Evolutionary conservation across 2,329 filamentous ascomycete species (phyloP).

Genomic region (Ceratocystis eucalypticola): DNA sequence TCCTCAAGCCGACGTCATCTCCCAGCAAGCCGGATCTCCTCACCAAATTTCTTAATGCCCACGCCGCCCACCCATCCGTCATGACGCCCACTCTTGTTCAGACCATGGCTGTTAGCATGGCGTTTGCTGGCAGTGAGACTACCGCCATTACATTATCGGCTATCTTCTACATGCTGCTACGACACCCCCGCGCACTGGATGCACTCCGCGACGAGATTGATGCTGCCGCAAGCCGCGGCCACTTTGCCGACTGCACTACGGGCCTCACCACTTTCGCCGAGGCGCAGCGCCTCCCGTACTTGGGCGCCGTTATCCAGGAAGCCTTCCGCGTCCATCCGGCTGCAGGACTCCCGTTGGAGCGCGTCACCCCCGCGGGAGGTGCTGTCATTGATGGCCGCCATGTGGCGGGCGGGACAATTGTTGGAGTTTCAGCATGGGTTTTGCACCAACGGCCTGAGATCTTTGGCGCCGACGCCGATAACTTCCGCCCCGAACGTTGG

Average conservation of each 20-base stretch:
- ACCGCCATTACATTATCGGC: constrained; percentile 60
- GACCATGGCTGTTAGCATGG: constrained; percentile 59
- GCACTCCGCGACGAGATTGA: constrained; percentile 51
- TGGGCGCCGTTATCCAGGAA: constrained; percentile 68
- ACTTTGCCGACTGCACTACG: constrained; percentile 37
- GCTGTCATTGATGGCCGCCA: constrained; percentile 46
- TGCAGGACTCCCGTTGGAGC: constrained; percentile 57
- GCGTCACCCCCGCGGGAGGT: constrained; percentile 53
- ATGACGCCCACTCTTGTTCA: constrained; percentile 58
- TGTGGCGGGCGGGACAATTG: constrained; percentile 56
- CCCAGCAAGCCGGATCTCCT: constrained; percentile 45
- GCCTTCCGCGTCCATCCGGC: constrained; percentile 65
- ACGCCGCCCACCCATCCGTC: constrained; percentile 53
- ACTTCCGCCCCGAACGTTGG: constrained; percentile 57
- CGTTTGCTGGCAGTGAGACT: constrained; percentile 63
- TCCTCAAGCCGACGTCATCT: constrained; percentile 23
- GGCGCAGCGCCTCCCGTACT: constrained; percentile 55
- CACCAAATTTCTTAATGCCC: constrained; percentile 58
- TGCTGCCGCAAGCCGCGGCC: constrained; percentile 38
- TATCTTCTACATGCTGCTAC: constrained; percentile 62
- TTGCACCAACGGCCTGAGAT: constrained; percentile 47
- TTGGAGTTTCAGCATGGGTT: constrained; percentile 64
- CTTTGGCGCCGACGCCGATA: constrained; percentile 54
- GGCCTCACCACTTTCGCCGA: constrained; percentile 57
- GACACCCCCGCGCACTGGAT: constrained; percentile 42